These are phyloP conservation scores for Solanum tarijense DNA, from an alignment of 257 asterid species.

Conservation along the genomic window DNA sequence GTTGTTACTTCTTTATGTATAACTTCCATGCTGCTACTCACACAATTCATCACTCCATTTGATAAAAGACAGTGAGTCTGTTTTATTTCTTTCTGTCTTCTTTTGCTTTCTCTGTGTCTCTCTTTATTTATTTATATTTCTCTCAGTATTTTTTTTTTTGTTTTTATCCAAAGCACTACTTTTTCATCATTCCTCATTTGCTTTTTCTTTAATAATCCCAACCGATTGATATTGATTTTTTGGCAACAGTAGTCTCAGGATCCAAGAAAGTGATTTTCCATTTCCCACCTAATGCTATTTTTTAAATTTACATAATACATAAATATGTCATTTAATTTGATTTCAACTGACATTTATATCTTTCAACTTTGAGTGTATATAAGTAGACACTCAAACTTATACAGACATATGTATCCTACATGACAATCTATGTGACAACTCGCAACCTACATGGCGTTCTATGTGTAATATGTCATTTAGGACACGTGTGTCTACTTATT, in stretches of 20 bases:
- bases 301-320: neutral
- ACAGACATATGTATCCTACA: fast-evolving
- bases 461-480: neutral
- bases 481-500: too few relatives aligned
- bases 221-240: slow-evolving; percentile 13
- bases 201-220: slow-evolving; percentile 47
- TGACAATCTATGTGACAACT: neutral
- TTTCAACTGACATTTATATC: fast-evolving
- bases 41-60: slow-evolving; percentile 24
- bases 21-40: slow-evolving; percentile 2
- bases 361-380: too few relatives aligned
- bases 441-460: neutral
- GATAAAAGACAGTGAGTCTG: neutral
- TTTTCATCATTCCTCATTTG: slow-evolving; percentile 53
- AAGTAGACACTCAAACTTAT: too few relatives aligned
- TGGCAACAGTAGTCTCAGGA: slow-evolving; percentile 31
- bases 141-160: neutral
- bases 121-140: neutral
- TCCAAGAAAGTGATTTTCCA: slow-evolving; percentile 51
- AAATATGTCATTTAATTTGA: too few relatives aligned
- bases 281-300: slow-evolving; percentile 18
- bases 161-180: slow-evolving; percentile 10
- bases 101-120: neutral
- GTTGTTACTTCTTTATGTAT: neutral
- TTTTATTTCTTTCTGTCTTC: neutral